Evolutionary conservation across 768 basidiomycete genomes (phyloP).

Genomic region (Pluteus cervinus): DNA sequence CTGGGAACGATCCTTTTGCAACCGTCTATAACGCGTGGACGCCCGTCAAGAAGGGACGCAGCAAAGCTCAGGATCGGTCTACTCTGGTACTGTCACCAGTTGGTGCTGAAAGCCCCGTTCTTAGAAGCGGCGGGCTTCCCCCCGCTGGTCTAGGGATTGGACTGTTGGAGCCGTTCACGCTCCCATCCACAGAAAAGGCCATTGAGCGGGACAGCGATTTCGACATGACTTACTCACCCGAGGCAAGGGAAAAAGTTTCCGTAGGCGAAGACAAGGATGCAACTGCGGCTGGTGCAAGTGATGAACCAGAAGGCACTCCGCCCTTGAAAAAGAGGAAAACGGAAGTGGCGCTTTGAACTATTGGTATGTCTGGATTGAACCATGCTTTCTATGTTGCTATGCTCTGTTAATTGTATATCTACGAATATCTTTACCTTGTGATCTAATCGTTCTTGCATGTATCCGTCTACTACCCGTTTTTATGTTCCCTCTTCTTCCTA

Average conservation of each 20-base stretch:
- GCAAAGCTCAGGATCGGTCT: slow-evolving; percentile 16
- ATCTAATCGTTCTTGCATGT: background rate
- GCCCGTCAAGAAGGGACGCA: slow-evolving; percentile 16
- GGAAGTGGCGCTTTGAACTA: too few species aligned
- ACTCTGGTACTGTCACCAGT: slow-evolving; percentile 24
- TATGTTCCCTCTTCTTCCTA: slow-evolving; percentile 3
- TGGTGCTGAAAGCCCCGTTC: slow-evolving; percentile 50
- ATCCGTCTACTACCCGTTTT: slow-evolving; percentile 4
- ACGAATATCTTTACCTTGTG: slow-evolving; percentile 2
- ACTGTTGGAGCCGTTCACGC: slow-evolving; percentile 49
- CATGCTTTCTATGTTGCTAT: too few species aligned
- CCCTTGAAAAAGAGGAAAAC: slow-evolving; percentile 49
- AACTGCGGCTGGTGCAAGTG: slow-evolving; percentile 4
- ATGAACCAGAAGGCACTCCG: slow-evolving; percentile 23
- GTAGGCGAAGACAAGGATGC: background rate
- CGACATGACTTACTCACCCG: too few species aligned
- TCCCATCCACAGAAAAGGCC: slow-evolving; percentile 30
- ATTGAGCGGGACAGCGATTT: slow-evolving; percentile 25
- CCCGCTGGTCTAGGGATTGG: slow-evolving; percentile 41
- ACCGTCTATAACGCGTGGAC: slow-evolving; percentile 38
- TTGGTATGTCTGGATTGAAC: too few species aligned
- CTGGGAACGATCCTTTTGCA: slow-evolving; percentile 39
- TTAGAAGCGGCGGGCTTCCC: slow-evolving; percentile 28
- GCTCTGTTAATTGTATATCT: slow-evolving; percentile 5
- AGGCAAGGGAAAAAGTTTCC: too few species aligned